Conservation (phyloP, 108 stramenopile genomes). For the Cyclotella distinguenda region DNA sequence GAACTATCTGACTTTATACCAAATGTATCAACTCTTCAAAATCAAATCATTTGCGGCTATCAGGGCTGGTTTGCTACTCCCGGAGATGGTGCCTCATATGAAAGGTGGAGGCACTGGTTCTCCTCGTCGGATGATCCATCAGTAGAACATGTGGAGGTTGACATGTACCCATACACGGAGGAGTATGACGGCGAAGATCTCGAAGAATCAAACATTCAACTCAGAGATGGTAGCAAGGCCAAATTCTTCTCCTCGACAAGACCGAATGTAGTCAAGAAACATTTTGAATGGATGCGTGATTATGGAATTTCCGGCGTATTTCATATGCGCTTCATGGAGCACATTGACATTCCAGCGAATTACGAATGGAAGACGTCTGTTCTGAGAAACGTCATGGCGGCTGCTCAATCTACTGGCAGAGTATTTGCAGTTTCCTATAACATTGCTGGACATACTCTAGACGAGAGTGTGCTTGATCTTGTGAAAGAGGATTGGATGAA, state of each 20-base stretch:
- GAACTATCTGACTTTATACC: neutral
- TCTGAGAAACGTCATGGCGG: constrained; percentile 40
- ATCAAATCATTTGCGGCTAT: constrained; percentile 41
- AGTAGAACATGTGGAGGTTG: constrained; percentile 22
- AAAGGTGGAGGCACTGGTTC: constrained; percentile 53
- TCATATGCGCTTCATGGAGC: constrained; percentile 37
- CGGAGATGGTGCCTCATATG: constrained; percentile 29
- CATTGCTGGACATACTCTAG: constrained; percentile 19
- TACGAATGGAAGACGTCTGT: constrained; percentile 30
- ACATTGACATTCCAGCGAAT: neutral
- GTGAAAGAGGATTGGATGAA: constrained; percentile 48
- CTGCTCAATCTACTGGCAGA: constrained; percentile 37
- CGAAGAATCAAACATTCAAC: constrained; percentile 18
- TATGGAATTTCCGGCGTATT: constrained; percentile 51
- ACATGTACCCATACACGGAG: constrained; percentile 36
- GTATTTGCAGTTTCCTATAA: constrained; percentile 52
- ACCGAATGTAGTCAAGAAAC: constrained; percentile 41
- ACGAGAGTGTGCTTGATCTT: constrained; percentile 28
- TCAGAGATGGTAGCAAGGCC: constrained; percentile 33
- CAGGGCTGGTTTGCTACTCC: constrained; percentile 54
- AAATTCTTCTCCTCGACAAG: constrained; percentile 29
- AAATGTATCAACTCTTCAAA: constrained; percentile 9
- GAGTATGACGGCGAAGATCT: constrained; percentile 46
- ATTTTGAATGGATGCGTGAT: constrained; percentile 49
- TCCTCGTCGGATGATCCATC: neutral